phyloP scores from a whole-genome alignment of 257 asterid species.

The Scutellaria baicalensis region DNA sequence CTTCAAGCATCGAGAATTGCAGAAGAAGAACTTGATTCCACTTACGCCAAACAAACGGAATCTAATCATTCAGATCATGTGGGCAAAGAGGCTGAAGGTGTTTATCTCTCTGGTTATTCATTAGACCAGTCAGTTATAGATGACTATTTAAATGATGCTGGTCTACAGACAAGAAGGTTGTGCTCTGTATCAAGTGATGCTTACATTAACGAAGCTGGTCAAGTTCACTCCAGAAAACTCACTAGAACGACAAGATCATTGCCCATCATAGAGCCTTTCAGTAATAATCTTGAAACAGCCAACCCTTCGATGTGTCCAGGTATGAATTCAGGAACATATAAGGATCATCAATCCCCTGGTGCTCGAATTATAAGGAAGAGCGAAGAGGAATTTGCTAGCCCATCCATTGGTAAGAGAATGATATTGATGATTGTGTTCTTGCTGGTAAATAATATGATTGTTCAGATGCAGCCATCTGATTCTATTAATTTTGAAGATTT shows the following conservation, averaged over 20 bases:
- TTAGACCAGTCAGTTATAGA: constrained; percentile 30
- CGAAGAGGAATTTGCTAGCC: constrained; percentile 24
- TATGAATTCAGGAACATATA: constrained; percentile 1
- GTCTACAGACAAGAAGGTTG: constrained; percentile 23
- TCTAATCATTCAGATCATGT: constrained; percentile 17
- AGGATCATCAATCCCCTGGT: constrained; percentile 16
- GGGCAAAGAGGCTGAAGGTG: constrained; percentile 20
- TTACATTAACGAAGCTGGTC: constrained; percentile 25
- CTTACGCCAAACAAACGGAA: constrained; percentile 8
- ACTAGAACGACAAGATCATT: constrained; percentile 51
- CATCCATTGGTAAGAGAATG: constrained; percentile 42
- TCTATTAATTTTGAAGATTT: neutral
- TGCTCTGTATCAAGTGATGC: constrained; percentile 39
- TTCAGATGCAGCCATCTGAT: neutral
- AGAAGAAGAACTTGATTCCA: constrained; percentile 36
- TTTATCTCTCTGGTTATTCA: constrained; percentile 15
- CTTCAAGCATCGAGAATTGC: constrained; percentile 30
- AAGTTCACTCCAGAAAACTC: constrained; percentile 27
- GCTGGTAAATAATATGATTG: neutral
- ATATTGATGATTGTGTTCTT: neutral
- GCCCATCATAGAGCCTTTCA: constrained; percentile 41
- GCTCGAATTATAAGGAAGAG: constrained; percentile 24
- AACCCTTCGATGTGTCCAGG: neutral
- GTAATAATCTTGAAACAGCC: constrained; percentile 18
- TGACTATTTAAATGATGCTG: constrained; percentile 20